Evolutionary conservation across 1,139 yeast species (phyloP).

Genomic region (Sugiyamaella castrensis): DNA sequence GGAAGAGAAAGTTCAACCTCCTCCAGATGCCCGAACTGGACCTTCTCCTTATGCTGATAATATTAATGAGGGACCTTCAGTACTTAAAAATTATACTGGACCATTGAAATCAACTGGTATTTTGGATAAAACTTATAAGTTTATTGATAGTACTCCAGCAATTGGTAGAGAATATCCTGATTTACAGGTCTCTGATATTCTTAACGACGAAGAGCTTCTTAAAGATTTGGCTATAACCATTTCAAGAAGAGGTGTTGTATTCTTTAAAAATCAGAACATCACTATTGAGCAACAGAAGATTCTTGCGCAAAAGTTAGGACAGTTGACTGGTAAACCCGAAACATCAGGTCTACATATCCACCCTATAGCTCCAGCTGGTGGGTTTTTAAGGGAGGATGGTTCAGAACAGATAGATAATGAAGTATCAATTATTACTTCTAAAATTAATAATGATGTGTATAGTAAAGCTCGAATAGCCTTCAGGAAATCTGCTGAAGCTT

Average conservation of each 20-base stretch:
- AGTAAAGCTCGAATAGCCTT: conserved; percentile 15
- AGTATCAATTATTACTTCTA: conserved; percentile 29
- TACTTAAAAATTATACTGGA: conserved; percentile 13
- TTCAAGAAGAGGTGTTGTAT: conserved; percentile 64
- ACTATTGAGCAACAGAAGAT: conserved; percentile 51
- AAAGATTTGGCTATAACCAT: conserved; percentile 58
- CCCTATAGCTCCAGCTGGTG: conserved; percentile 34
- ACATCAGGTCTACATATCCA: conserved; percentile 58
- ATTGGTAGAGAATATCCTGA: conserved; percentile 32
- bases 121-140: conserved; percentile 26
- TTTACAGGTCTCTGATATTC: conserved; percentile 44
- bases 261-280: conserved; percentile 63
- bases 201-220: conserved; percentile 46
- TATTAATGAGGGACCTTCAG: conserved; percentile 18
- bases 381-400: conserved; percentile 23
- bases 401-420: conserved; percentile 20
- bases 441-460: conserved; percentile 26
- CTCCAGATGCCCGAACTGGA: conserved; percentile 21
- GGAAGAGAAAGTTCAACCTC: conserved; percentile 9
- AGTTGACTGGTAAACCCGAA: conserved; percentile 62
- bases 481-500: conserved; percentile 24
- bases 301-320: conserved; percentile 59
- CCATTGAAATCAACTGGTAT: conserved; percentile 20
- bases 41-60: conserved; percentile 29
- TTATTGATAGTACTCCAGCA: conserved; percentile 29